A percentile compares a stretch with the other conserved stretches of the same genome.
Conservation (phyloP, 306 rosid species). For the Dalbergia cultrata region DNA sequence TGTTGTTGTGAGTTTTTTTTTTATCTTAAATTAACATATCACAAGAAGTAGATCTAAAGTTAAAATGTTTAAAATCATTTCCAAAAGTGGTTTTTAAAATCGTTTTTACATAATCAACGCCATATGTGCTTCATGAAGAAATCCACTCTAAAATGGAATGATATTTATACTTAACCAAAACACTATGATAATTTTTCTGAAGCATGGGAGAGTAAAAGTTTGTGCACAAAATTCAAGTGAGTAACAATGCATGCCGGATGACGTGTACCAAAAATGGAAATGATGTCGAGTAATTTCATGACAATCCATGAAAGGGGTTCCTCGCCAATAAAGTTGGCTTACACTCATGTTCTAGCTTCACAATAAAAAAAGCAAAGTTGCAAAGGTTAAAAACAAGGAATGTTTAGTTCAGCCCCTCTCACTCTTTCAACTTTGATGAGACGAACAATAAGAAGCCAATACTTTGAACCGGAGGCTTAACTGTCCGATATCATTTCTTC, state of each 20-base stretch:
- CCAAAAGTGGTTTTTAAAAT: not conserved
- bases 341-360: not conserved
- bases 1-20: not conserved
- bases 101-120: not conserved
- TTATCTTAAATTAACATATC: not conserved
- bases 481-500: not conserved
- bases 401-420: not conserved
- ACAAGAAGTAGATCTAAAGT: not conserved
- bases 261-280: too few species aligned
- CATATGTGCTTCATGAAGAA: not conserved
- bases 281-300: not conserved
- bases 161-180: not conserved
- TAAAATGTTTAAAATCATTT: too few species aligned
- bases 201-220: not conserved
- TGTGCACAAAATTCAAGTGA: not conserved
- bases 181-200: not conserved
- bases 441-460: not conserved
- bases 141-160: not conserved
- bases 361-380: not conserved
- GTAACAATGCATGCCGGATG: too few species aligned
- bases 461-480: not conserved
- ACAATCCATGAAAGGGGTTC: not conserved
- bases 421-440: slow-evolving; percentile 14
- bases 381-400: not conserved
- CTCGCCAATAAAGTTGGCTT: not conserved